These are phyloP conservation scores for Ambrosia hybrid DNA, from an alignment of 140 eudicot genomes.

Conservation along the genomic window DNA sequence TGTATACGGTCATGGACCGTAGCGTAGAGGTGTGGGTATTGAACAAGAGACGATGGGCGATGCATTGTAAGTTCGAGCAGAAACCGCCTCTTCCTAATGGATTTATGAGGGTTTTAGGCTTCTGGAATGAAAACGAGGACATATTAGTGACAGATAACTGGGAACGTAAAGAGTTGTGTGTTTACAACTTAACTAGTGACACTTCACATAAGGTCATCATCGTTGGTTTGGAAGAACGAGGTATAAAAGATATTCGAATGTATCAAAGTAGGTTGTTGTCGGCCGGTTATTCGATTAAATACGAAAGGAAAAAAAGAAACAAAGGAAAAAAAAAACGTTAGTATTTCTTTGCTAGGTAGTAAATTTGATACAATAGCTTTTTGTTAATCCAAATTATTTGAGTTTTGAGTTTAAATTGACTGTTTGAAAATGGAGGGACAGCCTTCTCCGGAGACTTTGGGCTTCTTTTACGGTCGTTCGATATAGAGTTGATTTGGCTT, in stretches of 20 bases:
- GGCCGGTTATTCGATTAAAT: neutral
- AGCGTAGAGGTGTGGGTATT: constrained; percentile 9
- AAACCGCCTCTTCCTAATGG: neutral
- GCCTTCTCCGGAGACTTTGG: no score
- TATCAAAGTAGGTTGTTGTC: constrained; percentile 16
- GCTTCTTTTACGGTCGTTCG: no score
- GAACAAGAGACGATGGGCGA: constrained; percentile 15
- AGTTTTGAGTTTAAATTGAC: no score
- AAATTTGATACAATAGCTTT: no score
- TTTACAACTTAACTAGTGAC: neutral
- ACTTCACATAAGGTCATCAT: neutral
- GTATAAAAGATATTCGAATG: neutral
- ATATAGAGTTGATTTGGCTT: no score
- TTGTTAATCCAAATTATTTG: no score
- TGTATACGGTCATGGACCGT: neutral
- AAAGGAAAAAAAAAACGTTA: no score
- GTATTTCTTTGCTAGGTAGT: no score
- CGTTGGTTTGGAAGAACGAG: neutral
- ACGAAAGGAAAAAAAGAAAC: no score
- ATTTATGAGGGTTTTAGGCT: constrained; percentile 2
- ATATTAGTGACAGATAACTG: neutral
- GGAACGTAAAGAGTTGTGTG: neutral
- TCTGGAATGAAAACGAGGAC: constrained; percentile 21
- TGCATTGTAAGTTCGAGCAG: constrained; percentile 8
- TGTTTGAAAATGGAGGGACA: no score